These are phyloP conservation scores for Sporothrix globosa DNA, from an alignment of 2,329 filamentous ascomycete species.

Conservation along the genomic window DNA sequence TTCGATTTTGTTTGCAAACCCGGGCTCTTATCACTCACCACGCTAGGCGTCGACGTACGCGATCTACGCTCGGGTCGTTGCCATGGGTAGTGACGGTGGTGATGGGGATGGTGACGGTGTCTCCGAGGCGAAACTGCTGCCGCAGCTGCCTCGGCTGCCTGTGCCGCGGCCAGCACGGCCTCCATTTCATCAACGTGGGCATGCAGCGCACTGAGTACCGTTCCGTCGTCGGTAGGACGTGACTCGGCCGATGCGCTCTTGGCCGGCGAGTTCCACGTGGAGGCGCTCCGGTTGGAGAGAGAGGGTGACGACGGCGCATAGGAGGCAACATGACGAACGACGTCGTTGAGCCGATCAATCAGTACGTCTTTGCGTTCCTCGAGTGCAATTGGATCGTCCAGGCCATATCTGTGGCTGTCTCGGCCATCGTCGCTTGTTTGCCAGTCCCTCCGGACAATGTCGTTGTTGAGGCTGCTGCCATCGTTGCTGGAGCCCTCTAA, in stretches of 20 bases:
- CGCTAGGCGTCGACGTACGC: constrained; percentile 32
- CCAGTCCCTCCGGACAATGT: neutral
- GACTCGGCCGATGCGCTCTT: neutral
- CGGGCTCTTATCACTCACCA: neutral
- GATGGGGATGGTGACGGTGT: constrained; percentile 3
- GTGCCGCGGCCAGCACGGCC: constrained; percentile 38
- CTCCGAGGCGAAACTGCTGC: constrained; percentile 14
- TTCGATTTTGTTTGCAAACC: neutral
- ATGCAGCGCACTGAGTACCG: constrained; percentile 45
- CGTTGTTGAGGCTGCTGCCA: neutral
- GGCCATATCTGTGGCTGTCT: constrained; percentile 17
- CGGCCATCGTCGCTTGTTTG: constrained; percentile 25
- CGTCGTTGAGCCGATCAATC: constrained; percentile 48
- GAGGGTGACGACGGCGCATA: constrained; percentile 37
- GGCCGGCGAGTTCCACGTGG: constrained; percentile 24
- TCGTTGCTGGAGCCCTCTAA: constrained; percentile 11
- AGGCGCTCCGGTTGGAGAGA: constrained; percentile 35
- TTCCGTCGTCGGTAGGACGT: constrained; percentile 17
- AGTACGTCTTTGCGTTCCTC: constrained; percentile 52
- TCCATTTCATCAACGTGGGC: constrained; percentile 52
- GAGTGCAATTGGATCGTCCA: constrained; percentile 39
- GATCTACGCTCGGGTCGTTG: constrained; percentile 31
- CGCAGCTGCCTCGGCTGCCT: constrained; percentile 26
- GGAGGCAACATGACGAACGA: constrained; percentile 46
- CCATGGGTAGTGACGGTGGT: constrained; percentile 32